Base-by-base conservation (phyloP, 169 alveolate genomes). In the Plasmodium gonderi region DNA sequence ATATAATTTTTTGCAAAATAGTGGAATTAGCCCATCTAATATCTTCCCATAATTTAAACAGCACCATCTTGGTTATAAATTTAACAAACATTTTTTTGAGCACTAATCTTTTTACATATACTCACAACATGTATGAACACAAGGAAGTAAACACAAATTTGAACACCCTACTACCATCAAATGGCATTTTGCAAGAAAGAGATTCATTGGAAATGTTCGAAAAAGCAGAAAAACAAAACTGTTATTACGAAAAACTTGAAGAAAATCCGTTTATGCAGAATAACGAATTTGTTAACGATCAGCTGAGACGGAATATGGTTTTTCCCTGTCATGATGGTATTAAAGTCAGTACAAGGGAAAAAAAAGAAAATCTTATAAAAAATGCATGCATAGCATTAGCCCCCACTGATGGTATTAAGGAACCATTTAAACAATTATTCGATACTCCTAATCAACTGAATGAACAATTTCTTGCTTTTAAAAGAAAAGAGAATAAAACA, bases 1-100 rank as follows among this genome's bases (percentile, higher is more conserved):
- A 87, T 17, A 87, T 87, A 3, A 40, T 87, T 64, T 38, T 87
- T 29, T 64, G 67, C 23, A 87, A 87, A 75, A 45, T 87, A 29
- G 38, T 75, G 67, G 17, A 87, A 20, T 78, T 33, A 45, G 90
- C 90, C 31, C 6, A 12, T 51, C 11, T 87, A 6, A 36, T 77
- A 20, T 33, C 23, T 75, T 75, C 93, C 7, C 68, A 87, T 33
- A 87, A 76, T 40, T 26, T 74, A 29, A 44, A 67, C 5, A 87
- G 93, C 60, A 87, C 93, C 36, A 75, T 87, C 12, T 38, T 74
- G 31, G 67, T 78, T 3, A 23, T 87, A 9, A 40, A 3, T 77
- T 42, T 75, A 20, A 51, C 49, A 12, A 42, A 29, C 31, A 23
- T 60, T 60, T 60, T 60, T 60, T 60, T 60, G 72, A 60, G 72